Percentiles rank a stretch among this genome's conserved stretches.
phyloP scores from a whole-genome alignment of 179 eudicot species.

The Corrigiola litoralis region DNA sequence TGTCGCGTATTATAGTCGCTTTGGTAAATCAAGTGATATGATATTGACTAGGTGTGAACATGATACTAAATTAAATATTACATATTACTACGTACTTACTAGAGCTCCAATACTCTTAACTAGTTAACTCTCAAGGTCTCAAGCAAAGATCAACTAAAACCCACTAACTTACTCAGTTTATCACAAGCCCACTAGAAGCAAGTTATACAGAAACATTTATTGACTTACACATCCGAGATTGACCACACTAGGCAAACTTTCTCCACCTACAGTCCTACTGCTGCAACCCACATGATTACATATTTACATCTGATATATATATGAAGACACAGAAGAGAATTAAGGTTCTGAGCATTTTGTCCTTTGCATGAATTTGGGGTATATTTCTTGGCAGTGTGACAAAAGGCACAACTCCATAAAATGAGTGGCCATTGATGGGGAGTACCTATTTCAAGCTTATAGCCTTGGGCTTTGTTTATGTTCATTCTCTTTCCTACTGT shows the following conservation, averaged over 20 bases:
- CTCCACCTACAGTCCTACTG: neutral
- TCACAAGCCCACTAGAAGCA: too few relatives aligned
- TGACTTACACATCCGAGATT: conserved; percentile 7
- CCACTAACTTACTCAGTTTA: too few relatives aligned
- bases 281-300: conserved; percentile 14
- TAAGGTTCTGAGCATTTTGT: conserved; percentile 19
- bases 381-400: neutral
- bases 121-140: too few relatives aligned
- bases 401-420: conserved; percentile 9
- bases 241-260: conserved; percentile 12
- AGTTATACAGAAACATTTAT: neutral
- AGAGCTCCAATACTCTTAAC: too few relatives aligned
- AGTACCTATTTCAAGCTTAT: conserved; percentile 6
- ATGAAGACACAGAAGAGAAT: conserved; percentile 16
- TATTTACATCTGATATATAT: too few relatives aligned
- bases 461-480: conserved; percentile 4
- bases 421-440: neutral
- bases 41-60: too few relatives aligned
- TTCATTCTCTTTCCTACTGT: conserved; percentile 9
- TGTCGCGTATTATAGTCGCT: too few relatives aligned
- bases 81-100: too few relatives aligned
- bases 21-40: too few relatives aligned
- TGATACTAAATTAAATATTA: too few relatives aligned
- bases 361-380: conserved; percentile 19
- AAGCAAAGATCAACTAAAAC: too few relatives aligned